Percentiles rank a stretch among this genome's conserved stretches.
phyloP scores from a whole-genome alignment of 257 asterid genomes.

The Voacanga thouarsii region DNA sequence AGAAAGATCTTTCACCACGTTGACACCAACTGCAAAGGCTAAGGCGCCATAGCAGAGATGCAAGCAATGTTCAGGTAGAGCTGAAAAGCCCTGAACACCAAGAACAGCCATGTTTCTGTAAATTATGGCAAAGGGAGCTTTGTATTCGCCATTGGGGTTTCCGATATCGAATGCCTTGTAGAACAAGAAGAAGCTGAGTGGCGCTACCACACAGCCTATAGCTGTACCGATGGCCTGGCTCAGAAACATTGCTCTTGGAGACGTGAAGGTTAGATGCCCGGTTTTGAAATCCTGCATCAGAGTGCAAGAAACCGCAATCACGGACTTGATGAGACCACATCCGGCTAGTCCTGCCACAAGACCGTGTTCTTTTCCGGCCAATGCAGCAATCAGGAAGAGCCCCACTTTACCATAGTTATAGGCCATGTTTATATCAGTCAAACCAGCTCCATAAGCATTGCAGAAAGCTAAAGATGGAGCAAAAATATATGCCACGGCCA shows the following conservation, averaged over 20 bases:
- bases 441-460: slow-evolving; percentile 78
- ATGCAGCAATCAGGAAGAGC: slow-evolving; percentile 64
- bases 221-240: slow-evolving; percentile 72
- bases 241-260: slow-evolving; percentile 67
- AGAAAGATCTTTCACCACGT: slow-evolving; percentile 49
- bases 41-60: slow-evolving; percentile 72
- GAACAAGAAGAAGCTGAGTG: slow-evolving; percentile 57
- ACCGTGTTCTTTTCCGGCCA: slow-evolving; percentile 73
- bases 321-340: slow-evolving; percentile 68
- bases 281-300: slow-evolving; percentile 79
- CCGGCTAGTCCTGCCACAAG: slow-evolving; percentile 67
- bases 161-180: slow-evolving; percentile 80
- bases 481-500: slow-evolving; percentile 49
- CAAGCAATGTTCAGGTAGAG: slow-evolving; percentile 72
- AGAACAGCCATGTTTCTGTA: slow-evolving; percentile 74
- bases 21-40: slow-evolving; percentile 51
- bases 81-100: slow-evolving; percentile 83
- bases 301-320: slow-evolving; percentile 49
- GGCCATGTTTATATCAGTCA: slow-evolving; percentile 78
- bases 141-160: slow-evolving; percentile 72
- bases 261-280: slow-evolving; percentile 57
- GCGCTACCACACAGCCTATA: slow-evolving; percentile 62
- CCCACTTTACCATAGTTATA: slow-evolving; percentile 77
- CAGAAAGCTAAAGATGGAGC: slow-evolving; percentile 75
- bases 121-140: slow-evolving; percentile 77